phyloP scores from a whole-genome alignment of 306 rosid genomes.

The Prosopis cineraria region DNA sequence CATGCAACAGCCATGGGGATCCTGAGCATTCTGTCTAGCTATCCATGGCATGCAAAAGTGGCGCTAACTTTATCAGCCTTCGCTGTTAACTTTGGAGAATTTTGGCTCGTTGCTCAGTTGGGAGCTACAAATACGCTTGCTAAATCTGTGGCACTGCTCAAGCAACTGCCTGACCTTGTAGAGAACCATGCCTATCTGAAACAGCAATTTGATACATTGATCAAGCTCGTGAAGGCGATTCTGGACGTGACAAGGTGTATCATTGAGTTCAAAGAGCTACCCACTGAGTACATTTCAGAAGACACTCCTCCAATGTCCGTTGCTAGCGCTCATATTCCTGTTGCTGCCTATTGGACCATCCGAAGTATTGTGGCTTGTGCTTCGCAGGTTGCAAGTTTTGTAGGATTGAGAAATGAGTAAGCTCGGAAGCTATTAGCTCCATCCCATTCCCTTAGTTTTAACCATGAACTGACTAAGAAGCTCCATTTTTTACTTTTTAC shows the following conservation, averaged over 20 bases:
- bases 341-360: conserved; percentile 60
- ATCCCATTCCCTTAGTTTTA: not conserved
- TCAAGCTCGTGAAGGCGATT: conserved; percentile 41
- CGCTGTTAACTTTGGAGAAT: conserved; percentile 52
- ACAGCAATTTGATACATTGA: conserved; percentile 46
- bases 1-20: conserved; percentile 46
- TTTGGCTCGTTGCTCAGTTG: conserved; percentile 57
- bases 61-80: conserved; percentile 54
- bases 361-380: conserved; percentile 55
- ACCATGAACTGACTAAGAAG: not conserved
- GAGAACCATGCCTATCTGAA: conserved; percentile 42
- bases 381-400: conserved; percentile 40
- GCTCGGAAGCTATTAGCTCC: not conserved
- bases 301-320: conserved; percentile 45
- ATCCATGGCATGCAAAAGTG: conserved; percentile 67
- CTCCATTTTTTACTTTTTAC: not conserved
- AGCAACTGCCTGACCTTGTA: conserved; percentile 46
- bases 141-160: conserved; percentile 56
- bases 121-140: conserved; percentile 50
- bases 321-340: conserved; percentile 51
- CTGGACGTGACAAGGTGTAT: conserved; percentile 41
- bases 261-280: conserved; percentile 41
- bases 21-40: conserved; percentile 49
- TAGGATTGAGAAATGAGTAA: conserved; percentile 51
- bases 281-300: conserved; percentile 50